Evolutionary conservation across 176 grass and related monocot species (phyloP).

Genomic region (Triticum monococcum): DNA sequence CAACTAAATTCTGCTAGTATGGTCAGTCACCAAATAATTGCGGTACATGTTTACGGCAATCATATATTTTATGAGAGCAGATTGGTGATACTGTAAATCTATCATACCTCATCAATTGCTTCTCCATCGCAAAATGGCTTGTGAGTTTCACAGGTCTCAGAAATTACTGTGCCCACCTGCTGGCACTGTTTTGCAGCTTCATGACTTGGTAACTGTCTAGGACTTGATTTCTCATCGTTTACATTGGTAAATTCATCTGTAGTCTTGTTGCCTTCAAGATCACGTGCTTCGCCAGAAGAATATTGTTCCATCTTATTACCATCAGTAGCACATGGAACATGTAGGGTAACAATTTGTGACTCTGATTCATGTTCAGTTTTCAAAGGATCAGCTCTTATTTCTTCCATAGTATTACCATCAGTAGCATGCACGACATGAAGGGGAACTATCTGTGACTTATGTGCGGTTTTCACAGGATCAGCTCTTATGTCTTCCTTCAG

Average conservation of each 20-base stretch:
- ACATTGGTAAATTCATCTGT: background rate
- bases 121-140: conserved; percentile 29
- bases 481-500: conserved; percentile 14
- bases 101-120: conserved; percentile 50
- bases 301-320: conserved; percentile 5
- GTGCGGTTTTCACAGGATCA: conserved; percentile 25
- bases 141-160: conserved; percentile 38
- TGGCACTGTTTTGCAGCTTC: conserved; percentile 35
- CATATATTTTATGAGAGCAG: background rate
- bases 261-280: conserved; percentile 23
- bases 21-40: background rate
- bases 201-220: background rate
- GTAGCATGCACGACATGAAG: conserved; percentile 25
- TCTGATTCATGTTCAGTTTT: conserved; percentile 23
- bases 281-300: conserved; percentile 16
- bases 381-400: background rate
- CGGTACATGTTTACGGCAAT: background rate
- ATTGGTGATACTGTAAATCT: background rate
- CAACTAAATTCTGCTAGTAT: background rate
- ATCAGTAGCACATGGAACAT: conserved; percentile 23
- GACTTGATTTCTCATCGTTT: conserved; percentile 20
- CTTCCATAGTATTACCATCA: conserved; percentile 21
- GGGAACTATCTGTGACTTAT: conserved; percentile 30
- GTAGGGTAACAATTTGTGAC: conserved; percentile 27
- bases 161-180: conserved; percentile 8